phyloP scores from a whole-genome alignment of 1,139 yeast genomes.

The Taphrina confusa region DNA sequence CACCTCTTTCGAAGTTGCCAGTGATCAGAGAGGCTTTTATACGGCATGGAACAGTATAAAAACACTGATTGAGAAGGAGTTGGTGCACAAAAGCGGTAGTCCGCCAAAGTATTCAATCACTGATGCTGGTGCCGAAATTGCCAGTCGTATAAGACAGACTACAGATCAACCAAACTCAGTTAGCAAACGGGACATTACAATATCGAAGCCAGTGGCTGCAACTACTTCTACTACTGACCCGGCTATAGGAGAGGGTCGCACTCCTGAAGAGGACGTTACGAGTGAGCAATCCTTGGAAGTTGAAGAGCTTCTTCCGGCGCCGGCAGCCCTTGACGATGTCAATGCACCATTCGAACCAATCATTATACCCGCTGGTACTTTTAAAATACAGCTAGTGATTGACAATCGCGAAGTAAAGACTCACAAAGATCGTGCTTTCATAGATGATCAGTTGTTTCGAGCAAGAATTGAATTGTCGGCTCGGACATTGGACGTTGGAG shows the following conservation, averaged over 20 bases:
- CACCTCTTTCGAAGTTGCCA: conserved; percentile 60
- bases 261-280: neutral
- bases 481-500: conserved; percentile 74
- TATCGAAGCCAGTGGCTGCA: no score
- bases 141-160: conserved; percentile 46
- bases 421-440: conserved; percentile 63
- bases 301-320: neutral
- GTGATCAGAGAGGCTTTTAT: conserved; percentile 53
- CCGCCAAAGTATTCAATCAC: conserved; percentile 67
- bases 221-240: neutral
- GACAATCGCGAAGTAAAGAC: conserved; percentile 81
- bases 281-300: neutral
- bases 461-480: conserved; percentile 57
- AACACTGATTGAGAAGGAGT: conserved; percentile 61
- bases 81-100: conserved; percentile 61
- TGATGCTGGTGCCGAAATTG: conserved; percentile 69
- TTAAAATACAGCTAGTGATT: conserved; percentile 61
- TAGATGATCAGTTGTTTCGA: conserved; percentile 56
- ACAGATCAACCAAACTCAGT: conserved; percentile 2
- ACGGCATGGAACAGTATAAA: conserved; percentile 80
- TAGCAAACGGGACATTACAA: no score
- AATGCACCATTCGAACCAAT: conserved; percentile 13
- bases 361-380: conserved; percentile 48
- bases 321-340: neutral
- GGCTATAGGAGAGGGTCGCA: neutral